Evolutionary conservation across 371 early-diverging fungal genomes (phyloP).

Genomic region (Mucor saturninus): DNA sequence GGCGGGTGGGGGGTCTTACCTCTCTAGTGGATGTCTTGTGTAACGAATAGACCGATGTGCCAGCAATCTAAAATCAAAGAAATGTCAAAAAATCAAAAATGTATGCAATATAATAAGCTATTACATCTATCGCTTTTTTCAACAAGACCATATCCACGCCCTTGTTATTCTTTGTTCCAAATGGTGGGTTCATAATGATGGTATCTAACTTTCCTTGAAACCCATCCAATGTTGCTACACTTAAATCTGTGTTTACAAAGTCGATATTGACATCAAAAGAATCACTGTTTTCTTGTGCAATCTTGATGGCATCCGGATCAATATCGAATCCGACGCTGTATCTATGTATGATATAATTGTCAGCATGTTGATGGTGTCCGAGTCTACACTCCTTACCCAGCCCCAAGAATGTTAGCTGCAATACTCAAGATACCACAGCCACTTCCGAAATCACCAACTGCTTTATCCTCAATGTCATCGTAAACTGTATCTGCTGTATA

Average conservation of each 20-base stretch:
- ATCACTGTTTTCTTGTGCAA: constrained; percentile 72
- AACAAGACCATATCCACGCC: constrained; percentile 83
- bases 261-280: constrained; percentile 72
- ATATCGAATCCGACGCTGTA: constrained; percentile 80
- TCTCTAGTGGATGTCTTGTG: constrained; percentile 86
- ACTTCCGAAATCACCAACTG: constrained; percentile 82
- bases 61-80: constrained; percentile 40
- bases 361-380: neutral
- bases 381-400: constrained; percentile 37
- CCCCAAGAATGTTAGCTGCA: constrained; percentile 67
- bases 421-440: constrained; percentile 82
- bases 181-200: constrained; percentile 87
- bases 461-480: constrained; percentile 78
- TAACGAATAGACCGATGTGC: constrained; percentile 75
- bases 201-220: constrained; percentile 71
- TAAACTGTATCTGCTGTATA: constrained; percentile 81
- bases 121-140: constrained; percentile 72
- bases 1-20: constrained; percentile 23
- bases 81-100: neutral
- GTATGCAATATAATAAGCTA: neutral
- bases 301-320: constrained; percentile 79
- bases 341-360: constrained; percentile 20
- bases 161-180: constrained; percentile 77
- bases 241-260: constrained; percentile 60
- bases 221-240: constrained; percentile 35